Evolutionary conservation across 345 rosid species (phyloP).

Genomic region (Eucalyptus viminalis): DNA sequence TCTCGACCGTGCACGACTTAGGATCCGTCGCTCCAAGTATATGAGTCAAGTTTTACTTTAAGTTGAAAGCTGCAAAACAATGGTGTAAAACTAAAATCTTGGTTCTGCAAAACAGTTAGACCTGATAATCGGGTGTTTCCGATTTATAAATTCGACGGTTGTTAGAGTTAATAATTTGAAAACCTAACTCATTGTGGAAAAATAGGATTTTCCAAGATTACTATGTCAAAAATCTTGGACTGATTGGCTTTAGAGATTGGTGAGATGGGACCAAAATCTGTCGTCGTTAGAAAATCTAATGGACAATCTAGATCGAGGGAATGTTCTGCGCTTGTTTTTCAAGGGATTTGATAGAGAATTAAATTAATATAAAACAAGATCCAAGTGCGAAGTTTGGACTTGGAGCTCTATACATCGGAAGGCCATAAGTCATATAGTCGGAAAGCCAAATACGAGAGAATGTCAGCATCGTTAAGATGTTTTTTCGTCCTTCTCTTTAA

Average conservation of each 20-base stretch:
- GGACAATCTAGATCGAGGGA: not conserved
- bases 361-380: not conserved
- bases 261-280: not conserved
- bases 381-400: not conserved
- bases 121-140: not conserved
- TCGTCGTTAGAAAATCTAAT: not conserved
- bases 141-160: not conserved
- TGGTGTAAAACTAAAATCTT: not conserved
- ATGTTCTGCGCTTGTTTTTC: not conserved
- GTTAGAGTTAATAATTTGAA: not conserved
- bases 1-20: not conserved
- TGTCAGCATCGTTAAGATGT: not conserved
- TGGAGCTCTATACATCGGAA: not conserved
- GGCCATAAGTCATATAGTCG: not conserved
- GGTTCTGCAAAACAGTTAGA: not conserved
- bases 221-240: not conserved
- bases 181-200: not conserved
- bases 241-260: not conserved
- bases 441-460: not conserved
- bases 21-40: not conserved
- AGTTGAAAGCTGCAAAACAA: not conserved
- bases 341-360: not conserved
- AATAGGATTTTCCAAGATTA: not conserved
- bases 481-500: not conserved
- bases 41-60: not conserved